Base-by-base conservation (phyloP, 2,329 filamentous ascomycete genomes). In the Alternaria atra region DNA sequence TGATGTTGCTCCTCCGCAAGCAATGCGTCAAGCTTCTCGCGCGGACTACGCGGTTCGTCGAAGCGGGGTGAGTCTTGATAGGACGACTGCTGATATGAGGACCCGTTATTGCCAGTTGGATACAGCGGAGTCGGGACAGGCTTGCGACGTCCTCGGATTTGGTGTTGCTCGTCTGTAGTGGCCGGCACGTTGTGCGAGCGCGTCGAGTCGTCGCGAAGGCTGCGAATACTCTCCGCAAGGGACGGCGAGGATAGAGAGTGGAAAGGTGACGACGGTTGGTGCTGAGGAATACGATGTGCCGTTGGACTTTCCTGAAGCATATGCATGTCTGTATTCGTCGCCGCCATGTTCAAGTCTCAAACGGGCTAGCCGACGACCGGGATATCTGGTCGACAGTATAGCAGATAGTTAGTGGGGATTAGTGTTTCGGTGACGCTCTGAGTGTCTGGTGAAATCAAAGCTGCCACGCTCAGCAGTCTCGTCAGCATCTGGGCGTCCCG, bases 21-120 rank as follows among this genome's bases (percentile, higher is more conserved):
- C 63, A 80, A 70, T 47, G 73, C 76, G 64, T 79, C 77, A 52
- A 80, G 73, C 66, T 74, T 76, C 67, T 79, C 75, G 44, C 76
- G 72, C 46, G 78, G 77, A 20, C 75, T 77, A 60, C 77, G 77
- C 64, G 78, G 77, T 58, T 70, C 69, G 57, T 74, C 73, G 64
- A 65, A 75, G 63, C 76, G 77, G 66, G 77, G 75, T 56, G 65
- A 65, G 50, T 73, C 72, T 64, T 66, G 69, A 63, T 76, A 71
- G 66, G 67, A 61, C 55, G 59, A 63, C 59, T 60, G 65, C 42
- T 52, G 64, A 20, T 59, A 27, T 34, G 60, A 57, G 64, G 51
- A 17, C 60, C 61, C 60, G 58, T 29, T 35, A 47, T 50, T 58
- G 58, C 44, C 51, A 50, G 72, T 53, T 44, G 63, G 55, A 42